Conservation (phyloP, 495 filamentous ascomycete genomes). For the Eremomyces bilateralis region DNA sequence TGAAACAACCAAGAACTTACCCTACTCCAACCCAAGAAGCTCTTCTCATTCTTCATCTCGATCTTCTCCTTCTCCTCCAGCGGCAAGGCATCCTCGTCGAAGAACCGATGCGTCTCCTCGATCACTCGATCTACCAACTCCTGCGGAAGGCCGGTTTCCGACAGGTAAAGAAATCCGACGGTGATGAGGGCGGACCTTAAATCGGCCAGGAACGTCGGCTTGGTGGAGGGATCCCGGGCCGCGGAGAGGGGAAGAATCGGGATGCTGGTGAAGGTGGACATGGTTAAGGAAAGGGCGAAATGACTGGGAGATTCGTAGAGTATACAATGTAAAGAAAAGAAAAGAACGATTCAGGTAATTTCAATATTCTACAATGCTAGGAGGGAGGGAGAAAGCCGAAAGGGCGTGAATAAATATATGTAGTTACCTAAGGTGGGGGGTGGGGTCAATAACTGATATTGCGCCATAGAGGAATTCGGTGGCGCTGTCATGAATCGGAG, state of each 20-base stretch:
- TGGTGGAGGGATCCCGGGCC: slow-evolving; percentile 39
- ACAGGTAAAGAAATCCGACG: slow-evolving; percentile 84
- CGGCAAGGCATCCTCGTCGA: slow-evolving; percentile 38
- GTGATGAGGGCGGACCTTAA: slow-evolving; percentile 66
- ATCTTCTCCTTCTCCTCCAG: slow-evolving; percentile 59
- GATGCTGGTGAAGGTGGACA: slow-evolving; percentile 46
- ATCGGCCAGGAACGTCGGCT: slow-evolving; percentile 46
- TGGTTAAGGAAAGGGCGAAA: too few relatives aligned
- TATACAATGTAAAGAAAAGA: too few relatives aligned
- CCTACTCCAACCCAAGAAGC: slow-evolving; percentile 20
- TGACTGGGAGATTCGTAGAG: too few relatives aligned
- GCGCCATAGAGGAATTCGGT: too few relatives aligned
- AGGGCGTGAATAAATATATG: too few relatives aligned
- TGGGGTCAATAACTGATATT: too few relatives aligned
- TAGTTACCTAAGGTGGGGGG: too few relatives aligned
- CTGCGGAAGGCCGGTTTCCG: slow-evolving; percentile 55
- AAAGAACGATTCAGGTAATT: too few relatives aligned
- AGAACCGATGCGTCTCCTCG: slow-evolving; percentile 47
- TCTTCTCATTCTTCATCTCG: slow-evolving; percentile 63
- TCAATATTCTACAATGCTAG: too few relatives aligned
- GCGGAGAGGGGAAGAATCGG: slow-evolving; percentile 64
- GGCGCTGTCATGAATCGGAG: too few relatives aligned
- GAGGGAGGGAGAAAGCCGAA: too few relatives aligned
- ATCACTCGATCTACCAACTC: slow-evolving; percentile 46
- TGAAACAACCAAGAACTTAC: too few relatives aligned